A percentile compares a stretch with the other conserved stretches of the same genome.
phyloP scores from a whole-genome alignment of 1,139 yeast species.

The Sugiyamaella castrensis region DNA sequence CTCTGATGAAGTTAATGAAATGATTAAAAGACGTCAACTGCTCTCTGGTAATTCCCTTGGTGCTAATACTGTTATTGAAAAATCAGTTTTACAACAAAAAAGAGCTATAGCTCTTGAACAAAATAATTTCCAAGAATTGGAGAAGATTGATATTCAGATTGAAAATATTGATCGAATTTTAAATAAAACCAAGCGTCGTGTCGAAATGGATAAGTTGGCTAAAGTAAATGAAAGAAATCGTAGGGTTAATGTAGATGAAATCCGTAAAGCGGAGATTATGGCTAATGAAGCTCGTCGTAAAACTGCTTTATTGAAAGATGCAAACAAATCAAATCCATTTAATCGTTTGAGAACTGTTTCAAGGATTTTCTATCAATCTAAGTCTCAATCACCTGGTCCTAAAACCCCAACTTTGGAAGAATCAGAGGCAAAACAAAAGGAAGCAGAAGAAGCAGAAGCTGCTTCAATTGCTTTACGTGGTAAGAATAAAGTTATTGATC shows the following conservation, averaged over 20 bases:
- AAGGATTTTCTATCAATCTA: slow-evolving; percentile 63
- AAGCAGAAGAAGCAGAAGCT: slow-evolving; percentile 25
- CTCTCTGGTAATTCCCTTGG: slow-evolving; percentile 57
- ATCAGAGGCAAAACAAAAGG: slow-evolving; percentile 33
- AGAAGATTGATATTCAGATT: slow-evolving; percentile 54
- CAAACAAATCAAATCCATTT: slow-evolving; percentile 74
- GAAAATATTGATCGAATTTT: slow-evolving; percentile 39
- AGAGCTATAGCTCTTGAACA: slow-evolving; percentile 73
- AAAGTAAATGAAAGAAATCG: slow-evolving; percentile 79
- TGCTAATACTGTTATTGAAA: slow-evolving; percentile 75
- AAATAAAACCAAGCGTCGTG: slow-evolving; percentile 21
- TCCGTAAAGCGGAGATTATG: slow-evolving; percentile 75
- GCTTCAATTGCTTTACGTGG: slow-evolving; percentile 36
- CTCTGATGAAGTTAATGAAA: slow-evolving; percentile 72
- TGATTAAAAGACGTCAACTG: slow-evolving; percentile 69
- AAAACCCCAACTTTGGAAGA: slow-evolving; percentile 27
- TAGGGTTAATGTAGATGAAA: slow-evolving; percentile 69
- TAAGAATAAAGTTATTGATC: slow-evolving; percentile 24
- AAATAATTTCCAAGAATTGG: slow-evolving; percentile 51
- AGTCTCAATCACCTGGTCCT: slow-evolving; percentile 35
- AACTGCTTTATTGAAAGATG: slow-evolving; percentile 37
- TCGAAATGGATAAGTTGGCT: slow-evolving; percentile 45
- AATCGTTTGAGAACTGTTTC: slow-evolving; percentile 85
- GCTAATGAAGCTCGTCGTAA: slow-evolving; percentile 58
- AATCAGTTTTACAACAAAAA: slow-evolving; percentile 70